Evolutionary conservation across 2,329 filamentous ascomycete species (phyloP).

Genomic region (Volutella citrinella): DNA sequence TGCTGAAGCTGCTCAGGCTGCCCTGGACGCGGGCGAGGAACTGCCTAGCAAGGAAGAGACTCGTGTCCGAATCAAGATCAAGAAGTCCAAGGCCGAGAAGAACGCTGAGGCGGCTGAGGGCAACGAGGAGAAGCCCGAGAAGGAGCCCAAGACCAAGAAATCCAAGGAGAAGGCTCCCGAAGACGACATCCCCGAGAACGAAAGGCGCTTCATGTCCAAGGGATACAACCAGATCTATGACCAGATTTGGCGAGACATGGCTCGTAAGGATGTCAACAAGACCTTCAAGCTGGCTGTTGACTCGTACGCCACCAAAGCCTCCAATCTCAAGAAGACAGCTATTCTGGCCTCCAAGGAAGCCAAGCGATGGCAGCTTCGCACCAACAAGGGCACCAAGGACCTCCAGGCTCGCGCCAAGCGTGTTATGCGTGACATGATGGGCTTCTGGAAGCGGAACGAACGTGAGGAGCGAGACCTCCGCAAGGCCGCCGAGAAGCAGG

Average conservation of each 20-base stretch:
- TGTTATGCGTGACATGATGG: slow-evolving; percentile 99
- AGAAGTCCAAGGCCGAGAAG: slow-evolving; percentile 46
- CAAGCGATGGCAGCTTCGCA: slow-evolving; percentile 93
- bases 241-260: slow-evolving; percentile 94
- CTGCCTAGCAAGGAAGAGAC: slow-evolving; percentile 55
- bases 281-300: slow-evolving; percentile 84
- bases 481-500: slow-evolving; percentile 91
- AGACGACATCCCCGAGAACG: slow-evolving; percentile 51
- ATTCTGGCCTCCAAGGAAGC: slow-evolving; percentile 96
- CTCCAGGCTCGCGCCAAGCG: slow-evolving; percentile 95
- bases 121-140: slow-evolving; percentile 43
- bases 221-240: slow-evolving; percentile 97
- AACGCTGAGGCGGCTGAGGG: slow-evolving; percentile 38
- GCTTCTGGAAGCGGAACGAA: slow-evolving; percentile 99
- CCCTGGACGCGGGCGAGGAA: slow-evolving; percentile 74
- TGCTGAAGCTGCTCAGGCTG: slow-evolving; percentile 84
- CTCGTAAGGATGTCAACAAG: slow-evolving; percentile 90
- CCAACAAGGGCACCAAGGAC: slow-evolving; percentile 98
- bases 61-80: slow-evolving; percentile 64
- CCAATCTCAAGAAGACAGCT: slow-evolving; percentile 97
- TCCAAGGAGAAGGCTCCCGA: slow-evolving; percentile 50
- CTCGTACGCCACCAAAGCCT: slow-evolving; percentile 81
- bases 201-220: slow-evolving; percentile 76
- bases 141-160: slow-evolving; percentile 41
- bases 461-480: slow-evolving; percentile 92